Percentiles rank a stretch among this genome's conserved stretches.
Evolutionary conservation across 495 filamentous ascomycete species (phyloP).

Genomic region (Aspergillus leporis): DNA sequence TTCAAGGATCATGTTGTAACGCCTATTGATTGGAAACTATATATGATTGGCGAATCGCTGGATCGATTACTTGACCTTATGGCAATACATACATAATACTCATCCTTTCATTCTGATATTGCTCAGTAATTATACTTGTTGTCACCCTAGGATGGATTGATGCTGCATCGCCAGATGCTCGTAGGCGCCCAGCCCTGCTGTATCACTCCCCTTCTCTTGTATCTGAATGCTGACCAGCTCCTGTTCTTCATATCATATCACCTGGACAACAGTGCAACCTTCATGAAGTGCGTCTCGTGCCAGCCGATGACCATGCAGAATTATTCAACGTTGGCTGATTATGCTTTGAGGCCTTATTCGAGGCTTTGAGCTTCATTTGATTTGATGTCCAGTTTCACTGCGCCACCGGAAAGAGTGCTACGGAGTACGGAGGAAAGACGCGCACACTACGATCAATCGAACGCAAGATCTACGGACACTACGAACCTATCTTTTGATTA

Average conservation of each 20-base stretch:
- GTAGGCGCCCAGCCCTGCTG: background rate
- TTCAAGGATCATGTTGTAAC: background rate
- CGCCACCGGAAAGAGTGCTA: background rate
- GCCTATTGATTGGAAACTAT: background rate
- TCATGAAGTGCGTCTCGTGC: background rate
- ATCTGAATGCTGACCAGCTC: background rate
- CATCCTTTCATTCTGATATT: background rate
- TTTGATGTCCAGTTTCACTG: background rate
- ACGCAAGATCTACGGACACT: background rate
- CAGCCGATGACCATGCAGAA: background rate
- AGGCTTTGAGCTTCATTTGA: background rate
- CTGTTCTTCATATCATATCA: background rate
- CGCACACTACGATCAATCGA: background rate
- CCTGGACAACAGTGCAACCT: conserved; percentile 2
- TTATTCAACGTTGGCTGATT: conserved; percentile 2
- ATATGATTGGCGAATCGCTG: background rate
- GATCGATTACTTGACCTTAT: background rate
- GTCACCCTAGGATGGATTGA: background rate
- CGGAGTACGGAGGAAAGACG: background rate
- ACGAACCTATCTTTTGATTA: conserved; percentile 1
- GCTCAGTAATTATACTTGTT: background rate
- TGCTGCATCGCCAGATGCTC: background rate
- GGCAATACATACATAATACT: background rate
- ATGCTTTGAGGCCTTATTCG: background rate
- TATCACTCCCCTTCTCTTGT: background rate